Base-by-base conservation (phyloP, 2,329 filamentous ascomycete genomes). In the Shiraia sp. region DNA sequence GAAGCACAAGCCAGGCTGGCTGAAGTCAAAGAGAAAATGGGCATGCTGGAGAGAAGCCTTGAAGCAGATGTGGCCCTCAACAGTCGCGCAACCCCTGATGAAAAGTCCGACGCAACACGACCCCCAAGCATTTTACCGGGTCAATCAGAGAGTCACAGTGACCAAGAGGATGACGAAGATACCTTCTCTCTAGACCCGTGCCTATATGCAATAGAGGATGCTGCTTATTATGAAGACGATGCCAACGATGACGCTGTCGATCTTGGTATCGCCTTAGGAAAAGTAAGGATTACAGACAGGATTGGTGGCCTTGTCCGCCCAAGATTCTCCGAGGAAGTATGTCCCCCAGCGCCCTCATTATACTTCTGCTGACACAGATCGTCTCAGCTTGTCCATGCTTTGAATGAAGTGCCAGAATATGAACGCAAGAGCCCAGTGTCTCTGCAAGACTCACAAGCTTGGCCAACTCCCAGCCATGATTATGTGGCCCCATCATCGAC, bases 11-110 rank as follows among this genome's bases (percentile, higher is more conserved):
- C 84, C 54, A 84, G 83, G 55, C 75, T 90, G 39, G 86, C 84
- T 3, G 84, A 89, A 59, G 85, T 90, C 65, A 90, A 90, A 70
- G 87, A 90, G 65, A 85, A 86, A 67, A 87, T 90, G 68, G 86
- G 85, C 17, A 81, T 80, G 7, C 70, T 90, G 13, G 87, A 90
- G 69, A 76, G 82, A 38, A 80, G 83, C 40, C 74, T 90, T 5
- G 87, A 89, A 66, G 74, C 82, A 30, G 84, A 88, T 63, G 79
- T 87, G 22, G 82, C 80, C 12, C 76, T 77, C 40, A 74, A 70
- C 32, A 46, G 36, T 23, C 44, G 53, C 6, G 31, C 45, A 7
- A 57, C 41, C 14, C 30, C 29, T 33, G 34, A 29, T 23, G 26
- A 35, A 10, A 26, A 30, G 12, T 25, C 32, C 17, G 14, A 40